These are phyloP conservation scores for Senna siamea DNA, from an alignment of 306 rosid species.

Conservation along the genomic window DNA sequence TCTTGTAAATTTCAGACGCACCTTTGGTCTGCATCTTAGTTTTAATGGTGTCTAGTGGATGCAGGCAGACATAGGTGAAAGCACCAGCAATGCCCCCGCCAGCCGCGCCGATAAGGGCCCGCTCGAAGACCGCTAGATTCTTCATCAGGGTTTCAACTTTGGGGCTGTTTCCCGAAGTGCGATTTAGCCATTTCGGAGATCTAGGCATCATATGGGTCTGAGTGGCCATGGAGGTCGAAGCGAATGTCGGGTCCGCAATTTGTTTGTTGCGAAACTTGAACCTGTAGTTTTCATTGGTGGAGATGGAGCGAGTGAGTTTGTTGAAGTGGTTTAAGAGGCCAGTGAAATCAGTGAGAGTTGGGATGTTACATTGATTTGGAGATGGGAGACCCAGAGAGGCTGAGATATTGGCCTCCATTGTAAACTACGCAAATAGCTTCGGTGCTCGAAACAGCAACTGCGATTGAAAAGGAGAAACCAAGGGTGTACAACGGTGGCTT, in stretches of 20 bases:
- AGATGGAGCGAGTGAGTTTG: conserved; percentile 19
- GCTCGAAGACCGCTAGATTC: conserved; percentile 72
- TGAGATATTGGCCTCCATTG: conserved; percentile 75
- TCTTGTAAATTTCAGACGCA: conserved; percentile 71
- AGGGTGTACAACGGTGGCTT: too few species aligned
- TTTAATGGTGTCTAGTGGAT: conserved; percentile 84
- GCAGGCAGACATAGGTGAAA: conserved; percentile 91
- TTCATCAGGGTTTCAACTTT: conserved; percentile 50
- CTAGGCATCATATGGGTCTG: conserved; percentile 31
- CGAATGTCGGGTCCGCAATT: conserved; percentile 41
- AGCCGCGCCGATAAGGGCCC: conserved; percentile 82
- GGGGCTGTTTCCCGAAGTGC: conserved; percentile 39
- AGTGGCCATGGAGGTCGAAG: conserved; percentile 49
- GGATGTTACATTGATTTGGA: conserved; percentile 36
- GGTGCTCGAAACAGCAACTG: too few species aligned
- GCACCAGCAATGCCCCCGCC: conserved; percentile 96
- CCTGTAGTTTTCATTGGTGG: neutral
- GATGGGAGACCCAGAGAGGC: conserved; percentile 74
- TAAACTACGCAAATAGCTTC: neutral
- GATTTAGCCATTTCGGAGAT: conserved; percentile 43
- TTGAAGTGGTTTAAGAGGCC: conserved; percentile 46
- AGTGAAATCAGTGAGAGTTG: conserved; percentile 52
- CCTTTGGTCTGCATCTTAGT: conserved; percentile 91
- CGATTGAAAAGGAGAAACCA: too few species aligned
- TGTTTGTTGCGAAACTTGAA: neutral